A percentile compares a stretch with the other conserved stretches of the same genome.
These are phyloP conservation scores for Didymella glomerata DNA, from an alignment of 2,329 filamentous ascomycete species.

Conservation along the genomic window DNA sequence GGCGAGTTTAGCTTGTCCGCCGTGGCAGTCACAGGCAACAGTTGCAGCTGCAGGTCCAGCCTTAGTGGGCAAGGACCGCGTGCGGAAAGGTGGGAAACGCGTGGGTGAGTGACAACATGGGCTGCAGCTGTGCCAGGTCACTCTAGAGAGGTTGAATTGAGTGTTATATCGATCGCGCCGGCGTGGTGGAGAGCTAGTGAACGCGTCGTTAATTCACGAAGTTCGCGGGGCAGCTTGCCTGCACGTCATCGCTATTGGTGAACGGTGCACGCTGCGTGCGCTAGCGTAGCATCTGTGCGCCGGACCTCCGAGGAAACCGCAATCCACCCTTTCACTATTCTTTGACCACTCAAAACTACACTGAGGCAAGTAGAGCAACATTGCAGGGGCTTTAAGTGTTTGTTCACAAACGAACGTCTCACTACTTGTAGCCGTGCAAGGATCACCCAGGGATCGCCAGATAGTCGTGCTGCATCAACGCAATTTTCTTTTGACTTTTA, in stretches of 20 bases:
- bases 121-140: constrained; percentile 25
- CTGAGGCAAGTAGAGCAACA: not conserved
- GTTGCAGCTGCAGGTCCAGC: constrained; percentile 30
- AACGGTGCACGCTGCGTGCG: not conserved
- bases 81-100: constrained; percentile 27
- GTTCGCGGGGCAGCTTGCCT: constrained; percentile 18
- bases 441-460: not conserved
- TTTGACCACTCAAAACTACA: not conserved
- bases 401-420: not conserved
- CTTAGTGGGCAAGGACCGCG: constrained; percentile 36
- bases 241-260: constrained; percentile 21
- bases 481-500: not conserved
- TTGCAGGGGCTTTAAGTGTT: not conserved
- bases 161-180: constrained; percentile 71
- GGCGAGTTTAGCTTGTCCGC: constrained; percentile 27
- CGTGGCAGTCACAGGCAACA: constrained; percentile 36
- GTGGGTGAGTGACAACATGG: constrained; percentile 38
- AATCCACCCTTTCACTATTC: constrained; percentile 1
- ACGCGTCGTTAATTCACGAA: constrained; percentile 24
- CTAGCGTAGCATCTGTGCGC: constrained; percentile 7
- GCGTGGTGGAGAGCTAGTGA: constrained; percentile 75
- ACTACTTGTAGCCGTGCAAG: not conserved
- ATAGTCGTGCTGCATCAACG: not conserved
- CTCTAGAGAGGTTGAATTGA: constrained; percentile 11
- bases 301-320: constrained; percentile 17